Percentiles rank a stretch among this genome's conserved stretches.
Conservation (phyloP, 1,284 basidiomycete genomes). For the Butyriboletus appendiculatus region DNA sequence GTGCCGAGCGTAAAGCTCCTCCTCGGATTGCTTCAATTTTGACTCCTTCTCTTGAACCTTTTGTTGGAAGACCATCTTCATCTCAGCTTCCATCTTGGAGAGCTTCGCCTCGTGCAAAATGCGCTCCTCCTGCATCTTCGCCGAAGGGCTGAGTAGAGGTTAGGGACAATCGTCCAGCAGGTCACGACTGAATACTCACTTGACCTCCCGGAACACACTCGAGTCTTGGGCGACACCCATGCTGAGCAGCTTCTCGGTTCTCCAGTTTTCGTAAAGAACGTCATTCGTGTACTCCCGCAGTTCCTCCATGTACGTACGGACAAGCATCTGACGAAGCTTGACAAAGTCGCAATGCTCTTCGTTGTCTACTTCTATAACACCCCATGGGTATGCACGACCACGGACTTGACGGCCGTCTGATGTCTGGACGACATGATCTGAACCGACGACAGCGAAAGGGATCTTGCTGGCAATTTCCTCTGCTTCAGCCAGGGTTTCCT, state of each 20-base stretch:
- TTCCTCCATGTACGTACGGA: slow-evolving; percentile 98
- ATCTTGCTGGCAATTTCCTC: slow-evolving; percentile 97
- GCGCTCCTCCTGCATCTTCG: slow-evolving; percentile 94
- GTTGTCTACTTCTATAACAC: slow-evolving; percentile 97
- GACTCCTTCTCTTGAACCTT: slow-evolving; percentile 98
- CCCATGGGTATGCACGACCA: slow-evolving; percentile 95
- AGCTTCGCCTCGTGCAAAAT: slow-evolving; percentile 93
- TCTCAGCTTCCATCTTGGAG: slow-evolving; percentile 98
- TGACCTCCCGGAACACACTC: slow-evolving; percentile 97
- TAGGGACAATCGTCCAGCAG: slow-evolving; percentile 7
- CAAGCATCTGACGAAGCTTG: slow-evolving; percentile 97
- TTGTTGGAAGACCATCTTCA: slow-evolving; percentile 99
- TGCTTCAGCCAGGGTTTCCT: slow-evolving; percentile 93
- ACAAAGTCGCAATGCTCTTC: slow-evolving; percentile 98
- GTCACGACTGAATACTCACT: slow-evolving; percentile 58
- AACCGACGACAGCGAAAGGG: slow-evolving; percentile 96
- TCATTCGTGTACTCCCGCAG: slow-evolving; percentile 93
- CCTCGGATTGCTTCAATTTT: slow-evolving; percentile 97
- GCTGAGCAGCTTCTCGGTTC: slow-evolving; percentile 89
- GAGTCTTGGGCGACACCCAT: slow-evolving; percentile 98
- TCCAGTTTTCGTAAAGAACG: slow-evolving; percentile 94
- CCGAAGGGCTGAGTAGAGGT: slow-evolving; percentile 70
- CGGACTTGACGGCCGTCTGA: slow-evolving; percentile 89
- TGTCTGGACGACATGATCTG: slow-evolving; percentile 77
- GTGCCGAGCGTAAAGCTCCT: slow-evolving; percentile 96